Conservation (phyloP, 306 rosid genomes). For the Rosa multiflora region DNA sequence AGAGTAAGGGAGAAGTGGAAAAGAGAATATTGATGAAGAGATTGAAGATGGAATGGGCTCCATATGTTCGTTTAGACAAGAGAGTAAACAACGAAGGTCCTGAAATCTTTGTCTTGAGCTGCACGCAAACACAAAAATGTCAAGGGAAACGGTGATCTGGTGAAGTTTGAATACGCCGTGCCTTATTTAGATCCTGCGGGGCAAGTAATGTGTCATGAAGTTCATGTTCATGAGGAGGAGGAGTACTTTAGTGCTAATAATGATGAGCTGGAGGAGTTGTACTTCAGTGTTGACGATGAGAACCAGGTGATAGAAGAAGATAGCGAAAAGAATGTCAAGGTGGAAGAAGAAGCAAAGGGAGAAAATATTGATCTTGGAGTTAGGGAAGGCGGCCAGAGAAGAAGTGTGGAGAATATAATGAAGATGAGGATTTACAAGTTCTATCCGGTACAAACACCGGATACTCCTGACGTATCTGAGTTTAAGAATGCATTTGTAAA, state of each 20-base stretch:
- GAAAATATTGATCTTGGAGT: not conserved
- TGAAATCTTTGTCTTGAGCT: not conserved
- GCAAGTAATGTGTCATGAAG: not conserved
- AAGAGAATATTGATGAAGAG: not conserved
- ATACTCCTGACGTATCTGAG: slow-evolving; percentile 4
- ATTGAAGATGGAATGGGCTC: not conserved
- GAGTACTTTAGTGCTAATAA: slow-evolving; percentile 2
- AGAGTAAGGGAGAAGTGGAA: not conserved
- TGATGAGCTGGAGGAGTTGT: not conserved
- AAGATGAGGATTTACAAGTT: slow-evolving; percentile 8
- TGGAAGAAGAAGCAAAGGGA: not conserved
- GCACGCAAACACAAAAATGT: not conserved
- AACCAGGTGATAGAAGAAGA: not conserved
- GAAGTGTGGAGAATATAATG: too few species aligned
- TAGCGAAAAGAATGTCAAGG: not conserved
- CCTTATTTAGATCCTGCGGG: not conserved
- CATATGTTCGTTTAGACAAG: not conserved
- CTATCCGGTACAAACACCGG: slow-evolving; percentile 6
- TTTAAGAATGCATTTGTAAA: slow-evolving; percentile 1
- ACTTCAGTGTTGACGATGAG: not conserved
- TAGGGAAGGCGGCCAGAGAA: too few species aligned
- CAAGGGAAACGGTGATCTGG: not conserved
- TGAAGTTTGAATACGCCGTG: not conserved
- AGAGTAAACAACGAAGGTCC: not conserved
- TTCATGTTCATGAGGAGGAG: not conserved